Conservation (phyloP, 805 yeast genomes). For the Dipodascopsis uninucleata region DNA sequence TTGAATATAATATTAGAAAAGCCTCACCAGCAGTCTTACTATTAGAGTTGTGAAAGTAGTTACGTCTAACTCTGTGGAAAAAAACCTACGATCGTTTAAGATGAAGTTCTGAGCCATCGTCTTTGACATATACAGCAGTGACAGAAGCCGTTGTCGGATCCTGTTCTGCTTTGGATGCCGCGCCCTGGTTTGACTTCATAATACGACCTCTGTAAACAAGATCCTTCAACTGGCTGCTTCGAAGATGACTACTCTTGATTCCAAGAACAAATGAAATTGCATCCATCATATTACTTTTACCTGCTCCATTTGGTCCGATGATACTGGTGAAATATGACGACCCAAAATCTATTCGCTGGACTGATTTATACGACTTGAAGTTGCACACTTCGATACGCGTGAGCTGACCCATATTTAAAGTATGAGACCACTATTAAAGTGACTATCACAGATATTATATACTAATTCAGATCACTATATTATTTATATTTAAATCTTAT, state of each 20-base stretch:
- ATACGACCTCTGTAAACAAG: slow-evolving; percentile 73
- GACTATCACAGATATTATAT: neutral
- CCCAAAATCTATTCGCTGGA: slow-evolving; percentile 75
- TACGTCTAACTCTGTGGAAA: neutral
- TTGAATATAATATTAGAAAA: neutral
- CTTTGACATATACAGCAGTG: slow-evolving; percentile 66
- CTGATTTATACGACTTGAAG: slow-evolving; percentile 88
- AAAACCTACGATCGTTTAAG: slow-evolving; percentile 53
- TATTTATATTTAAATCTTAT: no score
- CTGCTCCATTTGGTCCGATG: slow-evolving; percentile 98
- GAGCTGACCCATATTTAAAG: slow-evolving; percentile 69
- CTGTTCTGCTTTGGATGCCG: slow-evolving; percentile 24
- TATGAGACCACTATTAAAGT: neutral
- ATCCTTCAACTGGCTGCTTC: slow-evolving; percentile 71
- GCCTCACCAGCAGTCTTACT: no score
- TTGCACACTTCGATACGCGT: slow-evolving; percentile 74
- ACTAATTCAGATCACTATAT: no score
- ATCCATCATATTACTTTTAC: slow-evolving; percentile 96
- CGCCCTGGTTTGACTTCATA: slow-evolving; percentile 32
- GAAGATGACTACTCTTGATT: slow-evolving; percentile 64
- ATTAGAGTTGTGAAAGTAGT: no score
- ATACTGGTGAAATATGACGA: slow-evolving; percentile 74
- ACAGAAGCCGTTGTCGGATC: slow-evolving; percentile 58
- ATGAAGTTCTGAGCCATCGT: slow-evolving; percentile 52
- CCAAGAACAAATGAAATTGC: slow-evolving; percentile 95